Evolutionary conservation across 176 grass and related monocot species (phyloP), one percentile per base, ranked within the genome.

Genomic region (Oryza officinalis): DNA sequence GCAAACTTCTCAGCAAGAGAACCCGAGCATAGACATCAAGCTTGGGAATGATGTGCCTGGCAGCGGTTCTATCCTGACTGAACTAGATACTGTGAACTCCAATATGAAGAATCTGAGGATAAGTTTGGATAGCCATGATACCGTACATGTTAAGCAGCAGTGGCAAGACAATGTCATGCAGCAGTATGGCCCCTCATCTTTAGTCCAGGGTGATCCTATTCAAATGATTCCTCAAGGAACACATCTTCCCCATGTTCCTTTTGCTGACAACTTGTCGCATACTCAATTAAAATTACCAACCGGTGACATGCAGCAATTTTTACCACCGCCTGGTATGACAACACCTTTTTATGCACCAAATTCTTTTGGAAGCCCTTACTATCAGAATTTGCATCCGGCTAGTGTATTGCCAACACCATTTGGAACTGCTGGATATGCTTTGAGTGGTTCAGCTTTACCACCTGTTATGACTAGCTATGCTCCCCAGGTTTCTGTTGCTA

Each of bases 401-500:
- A 81, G 69, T 82, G 84, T 88, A 60, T 87, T 94, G 59, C 81
- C 85, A 75, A 84, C 78, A 23, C 84, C 90, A 18, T 86, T 88
- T 83, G 83, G 87, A 65, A 78, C 81, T 74, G 27, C 80, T 66
- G 91, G 91, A 49, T 94, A 91, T 83, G 65, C 91, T 69, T 68
- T 93, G 77, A 88, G 75, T 81, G 76, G 91, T 75, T 87, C 91
- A 64, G 61, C 87, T 74, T 79, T 96, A 38, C 89, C 93, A 77
- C 89, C 87, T 27, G 57, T 91, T 82, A 86, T 95, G 35, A 60
- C 86, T 75, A 84, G 81, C 35, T 99, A 89, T 96, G 46, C 86
- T 80, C 87, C 91, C 25, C 91, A 96, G 69, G 75, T 72, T 77
- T 69, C 87, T 83, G 54, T 92, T 87, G 65, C 80, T 52, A 82